phyloP scores from a whole-genome alignment of 805 yeast genomes.

The Yarrowia deformans region DNA sequence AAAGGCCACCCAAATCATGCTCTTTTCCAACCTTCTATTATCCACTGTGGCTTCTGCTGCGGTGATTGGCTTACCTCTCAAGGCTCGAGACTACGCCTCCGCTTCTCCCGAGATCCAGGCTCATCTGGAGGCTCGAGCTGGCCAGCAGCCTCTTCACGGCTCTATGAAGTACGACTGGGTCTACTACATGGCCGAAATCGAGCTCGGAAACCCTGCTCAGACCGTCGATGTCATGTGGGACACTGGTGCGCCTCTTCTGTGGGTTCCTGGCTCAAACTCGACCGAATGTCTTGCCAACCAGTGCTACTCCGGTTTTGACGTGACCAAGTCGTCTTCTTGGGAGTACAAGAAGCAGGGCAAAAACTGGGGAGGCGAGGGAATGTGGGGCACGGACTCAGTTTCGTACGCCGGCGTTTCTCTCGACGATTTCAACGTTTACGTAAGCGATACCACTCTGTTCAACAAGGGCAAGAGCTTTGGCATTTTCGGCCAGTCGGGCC shows the following conservation, averaged over 20 bases:
- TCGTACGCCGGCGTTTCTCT: neutral
- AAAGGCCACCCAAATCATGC: too few species aligned
- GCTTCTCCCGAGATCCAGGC: too few species aligned
- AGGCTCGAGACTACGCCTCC: too few species aligned
- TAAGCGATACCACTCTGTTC: neutral
- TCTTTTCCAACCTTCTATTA: too few species aligned
- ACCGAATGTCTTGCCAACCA: neutral
- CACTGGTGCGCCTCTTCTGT: neutral
- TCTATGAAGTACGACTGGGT: too few species aligned
- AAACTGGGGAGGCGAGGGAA: neutral
- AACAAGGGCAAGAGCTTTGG: neutral
- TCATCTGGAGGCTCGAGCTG: too few species aligned
- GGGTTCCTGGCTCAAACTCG: conserved; percentile 1
- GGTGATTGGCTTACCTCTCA: too few species aligned
- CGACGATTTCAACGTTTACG: conserved; percentile 1
- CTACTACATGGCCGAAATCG: neutral
- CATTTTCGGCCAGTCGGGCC: neutral
- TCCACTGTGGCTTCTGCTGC: too few species aligned
- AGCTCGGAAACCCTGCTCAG: conserved; percentile 2
- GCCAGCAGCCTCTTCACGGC: too few species aligned
- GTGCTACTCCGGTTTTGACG: neutral
- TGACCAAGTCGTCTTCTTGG: neutral
- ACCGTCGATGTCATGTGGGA: neutral
- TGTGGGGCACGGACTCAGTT: neutral
- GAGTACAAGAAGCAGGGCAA: neutral